These are phyloP conservation scores for Oryza coarctata DNA, from an alignment of 176 grass and related monocot species.

Conservation along the genomic window DNA sequence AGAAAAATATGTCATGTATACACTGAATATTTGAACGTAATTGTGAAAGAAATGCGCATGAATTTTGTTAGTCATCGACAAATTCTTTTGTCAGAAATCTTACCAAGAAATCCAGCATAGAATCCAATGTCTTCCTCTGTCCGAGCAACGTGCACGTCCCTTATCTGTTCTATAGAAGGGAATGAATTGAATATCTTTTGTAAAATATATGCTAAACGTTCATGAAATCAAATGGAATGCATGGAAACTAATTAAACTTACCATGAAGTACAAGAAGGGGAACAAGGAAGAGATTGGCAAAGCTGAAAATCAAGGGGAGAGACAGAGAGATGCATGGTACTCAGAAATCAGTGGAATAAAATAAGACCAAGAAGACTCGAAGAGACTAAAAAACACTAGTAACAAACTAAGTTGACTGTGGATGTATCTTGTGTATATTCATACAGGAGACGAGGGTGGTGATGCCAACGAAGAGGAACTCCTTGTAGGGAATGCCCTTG, in stretches of 20 bases:
- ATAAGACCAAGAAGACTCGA: not conserved
- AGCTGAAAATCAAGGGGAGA: conserved; percentile 44
- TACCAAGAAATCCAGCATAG: conserved; percentile 88
- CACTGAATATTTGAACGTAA: not conserved
- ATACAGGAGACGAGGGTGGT: conserved; percentile 47
- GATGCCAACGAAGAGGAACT: conserved; percentile 48
- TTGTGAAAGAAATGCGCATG: not conserved
- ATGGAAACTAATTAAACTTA: conserved; percentile 17
- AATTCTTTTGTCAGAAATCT: not conserved
- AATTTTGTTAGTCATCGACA: not conserved
- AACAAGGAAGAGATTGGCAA: conserved; percentile 69
- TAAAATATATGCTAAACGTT: no score
- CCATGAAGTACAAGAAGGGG: conserved; percentile 91
- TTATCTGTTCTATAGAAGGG: conserved; percentile 35
- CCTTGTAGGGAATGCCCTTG: conserved; percentile 54
- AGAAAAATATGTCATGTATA: not conserved
- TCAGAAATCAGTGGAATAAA: not conserved
- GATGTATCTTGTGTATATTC: not conserved
- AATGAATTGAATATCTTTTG: not conserved
- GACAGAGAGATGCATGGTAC: no score
- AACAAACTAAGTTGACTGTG: not conserved
- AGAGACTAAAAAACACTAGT: not conserved
- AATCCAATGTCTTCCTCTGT: conserved; percentile 89
- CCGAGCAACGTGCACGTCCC: conserved; percentile 57
- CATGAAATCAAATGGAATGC: not conserved